These are phyloP conservation scores for Beauveria varroae DNA, from an alignment of 2,329 filamentous ascomycete genomes.

Conservation along the genomic window DNA sequence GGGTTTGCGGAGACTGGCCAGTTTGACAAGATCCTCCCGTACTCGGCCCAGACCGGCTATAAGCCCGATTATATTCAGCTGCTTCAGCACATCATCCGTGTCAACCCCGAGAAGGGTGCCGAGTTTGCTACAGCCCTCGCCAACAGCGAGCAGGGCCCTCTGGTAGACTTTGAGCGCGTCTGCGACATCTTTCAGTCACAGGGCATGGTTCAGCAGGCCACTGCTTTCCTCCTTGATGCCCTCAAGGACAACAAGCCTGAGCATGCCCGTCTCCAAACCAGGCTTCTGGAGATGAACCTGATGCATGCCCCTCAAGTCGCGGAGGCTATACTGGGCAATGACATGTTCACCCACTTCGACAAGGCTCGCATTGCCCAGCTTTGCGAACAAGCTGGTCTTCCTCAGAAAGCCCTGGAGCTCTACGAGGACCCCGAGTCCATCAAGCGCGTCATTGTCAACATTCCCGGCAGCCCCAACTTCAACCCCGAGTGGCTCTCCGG, in stretches of 20 bases:
- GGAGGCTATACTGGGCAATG: slow-evolving; percentile 93
- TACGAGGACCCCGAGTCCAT: slow-evolving; percentile 85
- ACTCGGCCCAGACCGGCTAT: slow-evolving; percentile 77
- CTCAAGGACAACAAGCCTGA: slow-evolving; percentile 92
- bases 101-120: slow-evolving; percentile 86
- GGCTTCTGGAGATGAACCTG: slow-evolving; percentile 95
- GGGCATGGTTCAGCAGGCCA: slow-evolving; percentile 95
- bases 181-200: slow-evolving; percentile 98
- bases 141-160: slow-evolving; percentile 76
- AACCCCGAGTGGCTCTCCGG: slow-evolving; percentile 84
- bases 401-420: slow-evolving; percentile 83
- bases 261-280: slow-evolving; percentile 87
- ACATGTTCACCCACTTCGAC: slow-evolving; percentile 98
- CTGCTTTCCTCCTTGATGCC: slow-evolving; percentile 93
- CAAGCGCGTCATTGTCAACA: slow-evolving; percentile 83
- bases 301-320: slow-evolving; percentile 95
- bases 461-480: slow-evolving; percentile 72
- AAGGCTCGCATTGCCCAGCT: slow-evolving; percentile 80
- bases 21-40: slow-evolving; percentile 94
- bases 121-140: slow-evolving; percentile 92
- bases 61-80: slow-evolving; percentile 92
- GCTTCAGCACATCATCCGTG: slow-evolving; percentile 83
- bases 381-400: slow-evolving; percentile 86
- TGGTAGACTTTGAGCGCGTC: slow-evolving; percentile 89
- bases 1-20: slow-evolving; percentile 92